Evolutionary conservation across 148 eudicot genomes (phyloP).

Genomic region (Fagopyrum esculentum): DNA sequence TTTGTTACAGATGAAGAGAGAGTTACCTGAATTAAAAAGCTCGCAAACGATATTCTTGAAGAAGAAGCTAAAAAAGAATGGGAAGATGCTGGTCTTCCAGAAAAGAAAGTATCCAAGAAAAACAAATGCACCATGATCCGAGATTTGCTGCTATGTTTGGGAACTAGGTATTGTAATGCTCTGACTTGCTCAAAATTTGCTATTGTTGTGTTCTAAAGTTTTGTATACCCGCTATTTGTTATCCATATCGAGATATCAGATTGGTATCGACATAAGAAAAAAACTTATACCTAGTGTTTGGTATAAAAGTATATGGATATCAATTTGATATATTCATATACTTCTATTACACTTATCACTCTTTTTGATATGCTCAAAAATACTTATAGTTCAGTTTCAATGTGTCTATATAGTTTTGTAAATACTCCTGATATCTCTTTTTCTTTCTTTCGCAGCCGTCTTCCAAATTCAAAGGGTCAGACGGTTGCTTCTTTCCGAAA

Average conservation of each 20-base stretch:
- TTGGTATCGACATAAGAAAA: too few species aligned
- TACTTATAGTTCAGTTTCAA: slow-evolving; percentile 3
- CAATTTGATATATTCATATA: too few species aligned
- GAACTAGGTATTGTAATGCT: slow-evolving; percentile 41
- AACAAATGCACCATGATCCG: slow-evolving; percentile 63
- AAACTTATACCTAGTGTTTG: too few species aligned
- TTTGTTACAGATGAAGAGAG: slow-evolving; percentile 51
- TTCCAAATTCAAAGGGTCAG: too few species aligned
- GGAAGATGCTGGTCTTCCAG: slow-evolving; percentile 31
- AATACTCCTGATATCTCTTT: not conserved
- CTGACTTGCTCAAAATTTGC: not conserved
- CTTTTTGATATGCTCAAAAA: slow-evolving; percentile 18
- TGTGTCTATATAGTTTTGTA: not conserved
- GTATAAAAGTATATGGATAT: too few species aligned
- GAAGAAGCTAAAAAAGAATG: slow-evolving; percentile 48
- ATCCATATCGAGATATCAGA: too few species aligned
- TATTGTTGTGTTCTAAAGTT: not conserved
- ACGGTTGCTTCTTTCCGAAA: too few species aligned
- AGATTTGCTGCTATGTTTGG: slow-evolving; percentile 57
- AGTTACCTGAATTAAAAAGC: slow-evolving; percentile 64
- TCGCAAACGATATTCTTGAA: slow-evolving; percentile 41
- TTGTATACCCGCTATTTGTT: not conserved
- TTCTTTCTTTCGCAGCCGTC: slow-evolving; percentile 38
- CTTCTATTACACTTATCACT: not conserved
- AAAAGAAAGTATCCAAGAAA: slow-evolving; percentile 61